These are phyloP conservation scores for Angomonas ambiguus DNA, from an alignment of 208 protist genomes.

Conservation along the genomic window DNA sequence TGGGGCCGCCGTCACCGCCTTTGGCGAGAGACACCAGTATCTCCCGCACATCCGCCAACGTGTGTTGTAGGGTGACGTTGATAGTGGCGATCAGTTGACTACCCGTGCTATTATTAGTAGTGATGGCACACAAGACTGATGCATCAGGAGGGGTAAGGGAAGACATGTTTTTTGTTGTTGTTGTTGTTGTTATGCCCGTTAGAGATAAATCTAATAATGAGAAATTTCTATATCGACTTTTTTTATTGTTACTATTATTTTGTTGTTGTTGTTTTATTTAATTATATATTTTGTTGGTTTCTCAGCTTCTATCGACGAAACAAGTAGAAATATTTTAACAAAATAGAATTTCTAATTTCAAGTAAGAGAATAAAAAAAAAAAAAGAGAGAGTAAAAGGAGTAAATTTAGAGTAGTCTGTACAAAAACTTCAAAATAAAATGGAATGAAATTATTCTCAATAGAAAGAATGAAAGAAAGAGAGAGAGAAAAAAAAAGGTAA, in stretches of 20 bases:
- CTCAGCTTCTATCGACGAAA: too few relatives aligned
- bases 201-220: background rate
- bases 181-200: background rate
- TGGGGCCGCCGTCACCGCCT: conserved; percentile 25
- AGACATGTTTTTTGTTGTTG: background rate
- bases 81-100: conserved; percentile 63
- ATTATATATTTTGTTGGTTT: too few relatives aligned
- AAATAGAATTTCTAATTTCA: background rate
- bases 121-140: conserved; percentile 63
- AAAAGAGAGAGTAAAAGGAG: background rate
- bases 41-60: conserved; percentile 49
- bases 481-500: background rate
- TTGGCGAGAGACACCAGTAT: conserved; percentile 37
- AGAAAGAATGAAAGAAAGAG: conserved; percentile 3
- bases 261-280: background rate
- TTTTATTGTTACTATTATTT: background rate
- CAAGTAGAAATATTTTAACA: background rate
- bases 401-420: background rate
- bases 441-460: background rate
- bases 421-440: background rate
- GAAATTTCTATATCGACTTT: background rate
- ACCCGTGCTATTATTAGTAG: conserved; percentile 52
- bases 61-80: conserved; percentile 36
- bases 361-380: background rate
- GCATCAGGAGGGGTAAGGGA: conserved; percentile 11